phyloP scores from a whole-genome alignment of 371 early-diverging fungal species.

The Mycotypha africana region DNA sequence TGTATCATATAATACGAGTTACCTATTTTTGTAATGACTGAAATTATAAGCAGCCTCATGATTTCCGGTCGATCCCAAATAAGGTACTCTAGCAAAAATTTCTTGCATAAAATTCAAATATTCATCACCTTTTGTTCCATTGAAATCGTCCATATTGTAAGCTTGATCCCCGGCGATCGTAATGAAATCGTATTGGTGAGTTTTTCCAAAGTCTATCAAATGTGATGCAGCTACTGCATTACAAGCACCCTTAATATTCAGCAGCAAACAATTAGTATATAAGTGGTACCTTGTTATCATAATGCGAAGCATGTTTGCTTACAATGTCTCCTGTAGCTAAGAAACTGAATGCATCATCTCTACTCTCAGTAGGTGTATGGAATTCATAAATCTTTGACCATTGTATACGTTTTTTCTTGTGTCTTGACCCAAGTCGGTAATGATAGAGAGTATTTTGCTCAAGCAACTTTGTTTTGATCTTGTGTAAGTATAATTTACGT shows the following conservation, averaged over 20 bases:
- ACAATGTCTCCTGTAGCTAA: conserved; percentile 40
- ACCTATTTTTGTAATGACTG: conserved; percentile 40
- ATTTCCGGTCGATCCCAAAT: conserved; percentile 38
- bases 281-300: no score
- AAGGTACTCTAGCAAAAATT: conserved; percentile 32
- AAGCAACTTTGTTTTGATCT: conserved; percentile 16
- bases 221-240: conserved; percentile 36
- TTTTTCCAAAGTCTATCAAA: conserved; percentile 23
- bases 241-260: conserved; percentile 39
- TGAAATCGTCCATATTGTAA: conserved; percentile 37
- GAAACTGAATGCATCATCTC: conserved; percentile 33
- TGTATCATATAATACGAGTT: not conserved
- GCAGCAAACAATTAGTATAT: no score
- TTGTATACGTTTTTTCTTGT: not conserved
- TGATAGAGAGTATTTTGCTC: conserved; percentile 16
- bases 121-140: conserved; percentile 42
- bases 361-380: conserved; percentile 24
- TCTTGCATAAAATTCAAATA: conserved; percentile 39
- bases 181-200: conserved; percentile 39
- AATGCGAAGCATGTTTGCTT: no score
- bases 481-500: conserved; percentile 24
- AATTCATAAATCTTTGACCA: conserved; percentile 34
- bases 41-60: conserved; percentile 42
- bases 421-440: conserved; percentile 28
- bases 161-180: conserved; percentile 43